phyloP scores from a whole-genome alignment of 306 rosid genomes.

The Argentina anserina region DNA sequence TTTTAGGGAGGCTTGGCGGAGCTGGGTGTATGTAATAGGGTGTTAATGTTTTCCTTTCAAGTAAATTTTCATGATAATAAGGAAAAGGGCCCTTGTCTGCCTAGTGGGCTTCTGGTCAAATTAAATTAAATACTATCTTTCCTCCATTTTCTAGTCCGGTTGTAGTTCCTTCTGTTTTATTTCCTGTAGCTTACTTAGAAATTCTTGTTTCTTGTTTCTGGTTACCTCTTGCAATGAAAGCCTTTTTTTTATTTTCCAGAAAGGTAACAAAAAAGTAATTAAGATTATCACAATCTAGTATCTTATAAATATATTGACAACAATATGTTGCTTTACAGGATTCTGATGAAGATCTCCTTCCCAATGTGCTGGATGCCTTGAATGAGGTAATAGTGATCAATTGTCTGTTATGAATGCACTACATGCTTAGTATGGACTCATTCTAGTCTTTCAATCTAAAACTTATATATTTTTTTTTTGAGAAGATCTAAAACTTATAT shows the following conservation, averaged over 20 bases:
- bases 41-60: background rate
- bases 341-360: slow-evolving; percentile 91
- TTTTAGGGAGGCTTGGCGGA: background rate
- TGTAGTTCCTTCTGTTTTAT: background rate
- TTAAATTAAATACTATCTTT: background rate
- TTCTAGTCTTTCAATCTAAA: background rate
- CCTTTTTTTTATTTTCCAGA: background rate
- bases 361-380: slow-evolving; percentile 87
- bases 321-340: slow-evolving; percentile 58
- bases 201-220: background rate
- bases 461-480: too few species aligned
- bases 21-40: background rate
- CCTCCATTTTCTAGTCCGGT: background rate
- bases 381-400: slow-evolving; percentile 66
- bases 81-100: background rate
- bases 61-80: background rate
- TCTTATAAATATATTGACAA: slow-evolving; percentile 12
- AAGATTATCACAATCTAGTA: background rate
- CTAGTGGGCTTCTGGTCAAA: background rate
- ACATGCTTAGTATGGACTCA: background rate
- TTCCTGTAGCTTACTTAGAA: background rate
- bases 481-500: background rate
- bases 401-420: slow-evolving; percentile 3
- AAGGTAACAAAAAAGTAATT: background rate
- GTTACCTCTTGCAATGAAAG: background rate